Base-by-base conservation (phyloP, 352 stramenopile species). In the Phytophthora podocarpi region DNA sequence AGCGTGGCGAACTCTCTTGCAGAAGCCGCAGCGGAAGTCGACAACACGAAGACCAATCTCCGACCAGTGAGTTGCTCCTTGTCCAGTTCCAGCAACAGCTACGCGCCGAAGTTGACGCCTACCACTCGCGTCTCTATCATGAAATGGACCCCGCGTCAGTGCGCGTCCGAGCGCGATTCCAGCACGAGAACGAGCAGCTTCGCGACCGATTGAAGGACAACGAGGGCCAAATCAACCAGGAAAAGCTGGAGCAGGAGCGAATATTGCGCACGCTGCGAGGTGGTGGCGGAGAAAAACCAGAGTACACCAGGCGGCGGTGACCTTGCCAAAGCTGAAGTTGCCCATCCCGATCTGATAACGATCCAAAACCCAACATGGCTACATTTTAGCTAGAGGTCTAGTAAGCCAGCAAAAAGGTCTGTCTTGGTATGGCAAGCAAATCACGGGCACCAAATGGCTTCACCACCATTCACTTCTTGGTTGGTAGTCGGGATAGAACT, bases 81-180 rank as follows among this genome's bases (percentile, higher is more conserved):
- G 21, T 15, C 5, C 26, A 70, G 8, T 76, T 74, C 32, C 60
- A 79, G 18, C 43, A 59, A 18, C 49, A 58, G 24, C 37, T 81
- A 13, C 43, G 63, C 2, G 46, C 23, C 24, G 68, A 81, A 67
- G 58, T 83, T 5, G 37, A 48, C n/a, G 71, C 45, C 12, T 77
- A 66, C 40, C 74, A 77, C 40, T 30, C 30, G 10, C 74, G 68
- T 18, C 27, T 83, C 12, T 63, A 73, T 10, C 57, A 62, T 11
- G 69, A 84, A 49, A 37, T 80, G 51, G 66, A 81, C 40, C 65
- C 75, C 0, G 61, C 58, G 13, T 67, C 64, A 21, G 65, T 60
- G n/a, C 71, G 68, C 1, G 47, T 71, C 15, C 58, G 40, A 11
- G 34, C 59, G 24, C 64, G 74, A 16, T 59, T 75, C 9, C 30